These are phyloP conservation scores for Candida glucosophila DNA, from an alignment of 1,139 yeast species.

Conservation along the genomic window DNA sequence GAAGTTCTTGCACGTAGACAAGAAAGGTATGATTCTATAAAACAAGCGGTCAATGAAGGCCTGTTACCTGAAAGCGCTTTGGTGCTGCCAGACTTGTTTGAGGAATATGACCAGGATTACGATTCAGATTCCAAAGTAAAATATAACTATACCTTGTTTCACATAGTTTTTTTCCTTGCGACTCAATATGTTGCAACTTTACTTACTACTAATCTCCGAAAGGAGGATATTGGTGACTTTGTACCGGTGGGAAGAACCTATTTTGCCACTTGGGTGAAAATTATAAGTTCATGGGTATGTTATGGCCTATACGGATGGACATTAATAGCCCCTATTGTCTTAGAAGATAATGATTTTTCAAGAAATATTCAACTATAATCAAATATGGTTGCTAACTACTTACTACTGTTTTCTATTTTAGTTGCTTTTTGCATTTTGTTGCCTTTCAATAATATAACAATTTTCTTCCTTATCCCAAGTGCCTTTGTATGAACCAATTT, in stretches of 20 bases:
- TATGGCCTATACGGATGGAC: conserved; percentile 85
- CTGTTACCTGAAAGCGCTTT: conserved; percentile 90
- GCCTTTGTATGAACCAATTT: conserved; percentile 15
- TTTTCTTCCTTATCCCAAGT: conserved; percentile 14
- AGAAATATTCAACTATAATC: too few species aligned
- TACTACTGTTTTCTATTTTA: too few species aligned
- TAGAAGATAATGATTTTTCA: conserved; percentile 96
- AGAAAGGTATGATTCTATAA: conserved; percentile 80
- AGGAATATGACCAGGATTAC: conserved; percentile 31
- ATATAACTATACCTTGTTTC: conserved; percentile 85
- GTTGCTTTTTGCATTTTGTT: too few species aligned
- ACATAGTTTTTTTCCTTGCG: conserved; percentile 84
- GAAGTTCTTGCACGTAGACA: conserved; percentile 59
- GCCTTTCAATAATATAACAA: conserved; percentile 1
- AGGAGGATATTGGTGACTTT: conserved; percentile 80
- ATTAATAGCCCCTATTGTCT: conserved; percentile 74
- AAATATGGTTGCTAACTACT: too few species aligned
- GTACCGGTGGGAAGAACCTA: conserved; percentile 96
- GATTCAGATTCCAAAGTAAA: conserved; percentile 69
- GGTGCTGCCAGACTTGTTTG: conserved; percentile 55
- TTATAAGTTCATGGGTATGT: conserved; percentile 88
- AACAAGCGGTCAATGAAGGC: conserved; percentile 93
- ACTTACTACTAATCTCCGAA: conserved; percentile 82
- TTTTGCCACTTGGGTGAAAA: conserved; percentile 92
- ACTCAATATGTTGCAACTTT: conserved; percentile 96